phyloP scores from a whole-genome alignment of 2,329 filamentous ascomycete species.

The Ampelomyces quisqualis region DNA sequence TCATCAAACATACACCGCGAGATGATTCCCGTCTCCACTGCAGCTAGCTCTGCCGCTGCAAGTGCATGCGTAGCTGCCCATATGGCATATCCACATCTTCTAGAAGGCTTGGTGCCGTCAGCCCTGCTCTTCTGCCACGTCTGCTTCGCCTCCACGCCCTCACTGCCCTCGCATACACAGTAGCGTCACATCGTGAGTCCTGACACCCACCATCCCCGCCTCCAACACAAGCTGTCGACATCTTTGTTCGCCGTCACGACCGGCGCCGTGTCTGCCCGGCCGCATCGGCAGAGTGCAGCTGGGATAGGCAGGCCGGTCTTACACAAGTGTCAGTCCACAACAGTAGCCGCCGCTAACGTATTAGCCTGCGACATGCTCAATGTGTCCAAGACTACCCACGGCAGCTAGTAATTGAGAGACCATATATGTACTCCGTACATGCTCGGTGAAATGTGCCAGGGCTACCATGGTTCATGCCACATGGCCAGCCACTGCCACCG shows the following conservation, averaged over 20 bases:
- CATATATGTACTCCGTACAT: neutral
- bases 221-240: neutral
- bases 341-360: slow-evolving; percentile 16
- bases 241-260: no score
- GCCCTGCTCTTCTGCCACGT: no score
- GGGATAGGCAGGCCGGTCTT: slow-evolving; percentile 23
- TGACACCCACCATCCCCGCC: no score
- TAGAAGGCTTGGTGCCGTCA: no score
- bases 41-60: neutral
- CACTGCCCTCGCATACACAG: neutral
- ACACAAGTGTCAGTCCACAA: slow-evolving; percentile 20
- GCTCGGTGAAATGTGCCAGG: no score
- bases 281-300: neutral
- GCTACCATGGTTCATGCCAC: no score
- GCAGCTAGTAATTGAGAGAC: neutral
- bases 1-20: neutral
- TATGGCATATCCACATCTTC: no score
- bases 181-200: neutral
- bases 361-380: slow-evolving; percentile 15
- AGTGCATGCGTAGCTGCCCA: neutral
- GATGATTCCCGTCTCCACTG: neutral
- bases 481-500: no score
- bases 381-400: neutral
- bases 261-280: no score
- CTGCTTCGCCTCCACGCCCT: neutral